Percentiles rank a stretch among this genome's conserved stretches.
phyloP scores from a whole-genome alignment of 495 filamentous ascomycete genomes.

The Aspergillus bertholletiae region DNA sequence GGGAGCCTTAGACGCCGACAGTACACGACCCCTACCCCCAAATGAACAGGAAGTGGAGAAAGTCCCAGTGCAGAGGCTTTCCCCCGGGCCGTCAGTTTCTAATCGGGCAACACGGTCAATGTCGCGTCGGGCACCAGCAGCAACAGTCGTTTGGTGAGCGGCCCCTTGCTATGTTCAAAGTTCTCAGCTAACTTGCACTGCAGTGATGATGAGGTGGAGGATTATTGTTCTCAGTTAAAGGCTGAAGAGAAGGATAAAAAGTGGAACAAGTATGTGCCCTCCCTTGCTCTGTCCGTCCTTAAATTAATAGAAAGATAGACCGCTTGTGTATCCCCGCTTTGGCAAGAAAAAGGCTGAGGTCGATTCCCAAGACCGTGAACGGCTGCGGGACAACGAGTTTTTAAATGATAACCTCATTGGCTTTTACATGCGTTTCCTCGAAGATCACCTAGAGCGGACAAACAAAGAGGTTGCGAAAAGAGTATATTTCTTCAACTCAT shows the following conservation, averaged over 20 bases:
- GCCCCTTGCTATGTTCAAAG: not conserved
- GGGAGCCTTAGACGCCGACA: not conserved
- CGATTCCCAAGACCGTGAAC: constrained; percentile 70
- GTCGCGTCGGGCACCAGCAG: constrained; percentile 18
- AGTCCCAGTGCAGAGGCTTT: constrained; percentile 30
- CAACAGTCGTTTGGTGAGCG: constrained; percentile 20
- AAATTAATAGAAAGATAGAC: constrained; percentile 28
- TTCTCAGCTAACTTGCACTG: not conserved
- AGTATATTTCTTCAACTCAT: constrained; percentile 87
- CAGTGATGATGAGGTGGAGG: constrained; percentile 13
- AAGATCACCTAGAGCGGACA: constrained; percentile 56
- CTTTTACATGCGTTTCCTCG: constrained; percentile 78
- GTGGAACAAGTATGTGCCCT: constrained; percentile 21
- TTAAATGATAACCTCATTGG: constrained; percentile 89
- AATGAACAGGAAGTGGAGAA: constrained; percentile 13
- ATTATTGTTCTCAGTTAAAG: constrained; percentile 9
- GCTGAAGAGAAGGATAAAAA: constrained; percentile 16
- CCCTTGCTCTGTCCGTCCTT: not conserved
- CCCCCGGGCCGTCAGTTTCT: not conserved
- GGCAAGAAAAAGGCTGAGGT: constrained; percentile 74
- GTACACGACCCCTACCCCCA: not conserved
- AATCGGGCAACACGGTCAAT: constrained; percentile 31
- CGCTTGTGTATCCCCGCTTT: constrained; percentile 65
- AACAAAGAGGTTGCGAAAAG: constrained; percentile 55
- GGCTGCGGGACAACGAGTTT: constrained; percentile 80